Conservation (phyloP, 176 grass and related monocot genomes). For the Carex scoparia region DNA sequence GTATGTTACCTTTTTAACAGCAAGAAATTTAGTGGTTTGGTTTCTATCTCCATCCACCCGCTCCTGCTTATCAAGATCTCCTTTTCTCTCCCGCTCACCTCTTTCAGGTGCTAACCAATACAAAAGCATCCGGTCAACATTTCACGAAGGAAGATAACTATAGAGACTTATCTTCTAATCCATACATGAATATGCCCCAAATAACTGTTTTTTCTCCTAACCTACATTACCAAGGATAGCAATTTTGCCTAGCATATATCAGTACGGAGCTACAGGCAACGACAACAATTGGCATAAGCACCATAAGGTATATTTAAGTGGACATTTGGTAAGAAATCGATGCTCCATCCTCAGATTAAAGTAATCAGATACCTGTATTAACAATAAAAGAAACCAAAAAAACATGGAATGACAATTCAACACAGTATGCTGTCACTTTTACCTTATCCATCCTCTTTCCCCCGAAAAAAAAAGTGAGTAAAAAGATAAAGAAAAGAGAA, state of each 20-base stretch:
- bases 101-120: slow-evolving; percentile 74
- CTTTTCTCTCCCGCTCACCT: slow-evolving; percentile 89
- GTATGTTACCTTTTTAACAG: slow-evolving; percentile 81
- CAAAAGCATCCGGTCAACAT: slow-evolving; percentile 15
- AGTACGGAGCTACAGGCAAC: background rate
- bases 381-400: background rate
- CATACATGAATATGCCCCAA: background rate
- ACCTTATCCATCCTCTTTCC: background rate
- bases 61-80: slow-evolving; percentile 94
- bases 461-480: background rate
- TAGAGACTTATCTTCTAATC: background rate
- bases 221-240: background rate
- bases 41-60: slow-evolving; percentile 81
- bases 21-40: slow-evolving; percentile 75
- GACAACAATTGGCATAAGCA: background rate
- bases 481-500: slow-evolving; percentile 5
- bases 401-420: background rate
- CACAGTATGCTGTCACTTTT: background rate
- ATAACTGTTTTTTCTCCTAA: background rate
- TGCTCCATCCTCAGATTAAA: background rate
- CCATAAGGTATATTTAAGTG: background rate
- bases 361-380: background rate
- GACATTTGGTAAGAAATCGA: slow-evolving; percentile 1
- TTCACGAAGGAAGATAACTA: background rate
- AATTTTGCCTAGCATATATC: background rate